phyloP scores from a whole-genome alignment of 768 basidiomycete genomes.

The Podaxis sp. region DNA sequence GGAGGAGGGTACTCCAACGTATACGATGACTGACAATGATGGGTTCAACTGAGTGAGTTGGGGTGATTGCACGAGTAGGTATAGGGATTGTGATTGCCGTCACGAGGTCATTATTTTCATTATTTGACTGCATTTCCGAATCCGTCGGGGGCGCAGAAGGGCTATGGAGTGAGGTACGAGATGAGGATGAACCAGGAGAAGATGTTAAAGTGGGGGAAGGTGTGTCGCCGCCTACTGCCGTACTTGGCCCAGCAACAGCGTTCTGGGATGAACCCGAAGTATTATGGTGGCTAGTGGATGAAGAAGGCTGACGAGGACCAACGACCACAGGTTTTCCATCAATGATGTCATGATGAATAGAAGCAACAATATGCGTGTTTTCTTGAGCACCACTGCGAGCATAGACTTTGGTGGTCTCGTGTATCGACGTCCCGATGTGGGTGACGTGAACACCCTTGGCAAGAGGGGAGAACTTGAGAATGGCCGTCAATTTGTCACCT shows the following conservation, averaged over 20 bases:
- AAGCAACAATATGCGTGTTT: slow-evolving; percentile 58
- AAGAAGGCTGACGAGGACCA: slow-evolving; percentile 24
- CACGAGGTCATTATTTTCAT: slow-evolving; percentile 46
- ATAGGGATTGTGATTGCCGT: slow-evolving; percentile 53
- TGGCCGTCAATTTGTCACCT: slow-evolving; percentile 79
- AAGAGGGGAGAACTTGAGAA: slow-evolving; percentile 86
- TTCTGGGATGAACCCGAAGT: background rate
- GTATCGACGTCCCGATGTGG: slow-evolving; percentile 64
- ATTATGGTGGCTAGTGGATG: slow-evolving; percentile 1
- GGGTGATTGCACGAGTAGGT: slow-evolving; percentile 39
- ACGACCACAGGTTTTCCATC: slow-evolving; percentile 53
- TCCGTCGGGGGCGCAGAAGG: background rate
- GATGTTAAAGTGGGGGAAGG: background rate
- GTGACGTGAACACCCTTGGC: slow-evolving; percentile 80
- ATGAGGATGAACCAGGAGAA: slow-evolving; percentile 6
- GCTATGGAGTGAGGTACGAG: too few species aligned
- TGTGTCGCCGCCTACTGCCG: slow-evolving; percentile 1
- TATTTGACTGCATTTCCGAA: background rate
- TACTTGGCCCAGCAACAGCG: slow-evolving; percentile 1
- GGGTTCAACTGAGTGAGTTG: slow-evolving; percentile 75
- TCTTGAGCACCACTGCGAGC: slow-evolving; percentile 57
- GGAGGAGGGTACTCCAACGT: slow-evolving; percentile 76
- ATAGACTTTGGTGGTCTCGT: slow-evolving; percentile 70
- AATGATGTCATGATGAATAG: slow-evolving; percentile 66
- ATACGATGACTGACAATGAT: slow-evolving; percentile 77